Conservation (phyloP, 1,284 basidiomycete species). For the Microbotryum violaceum region DNA sequence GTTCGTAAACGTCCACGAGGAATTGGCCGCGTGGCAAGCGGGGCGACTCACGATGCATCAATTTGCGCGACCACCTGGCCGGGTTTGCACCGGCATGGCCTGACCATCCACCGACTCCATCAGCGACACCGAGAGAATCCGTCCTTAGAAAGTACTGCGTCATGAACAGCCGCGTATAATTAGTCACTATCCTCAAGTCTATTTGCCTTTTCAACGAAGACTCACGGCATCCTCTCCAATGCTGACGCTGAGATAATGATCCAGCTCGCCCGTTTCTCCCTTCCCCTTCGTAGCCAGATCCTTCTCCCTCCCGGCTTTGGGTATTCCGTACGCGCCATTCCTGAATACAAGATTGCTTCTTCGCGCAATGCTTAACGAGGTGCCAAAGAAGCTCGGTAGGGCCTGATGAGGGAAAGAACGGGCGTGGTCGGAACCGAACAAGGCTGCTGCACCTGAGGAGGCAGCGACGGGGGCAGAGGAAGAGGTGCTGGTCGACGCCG, state of each 20-base stretch:
- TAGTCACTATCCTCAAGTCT: slow-evolving; percentile 64
- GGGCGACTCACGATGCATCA: slow-evolving; percentile 61
- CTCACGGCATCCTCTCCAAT: slow-evolving; percentile 34
- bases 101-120: slow-evolving; percentile 82
- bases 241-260: slow-evolving; percentile 35
- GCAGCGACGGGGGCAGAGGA: slow-evolving; percentile 1
- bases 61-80: slow-evolving; percentile 69
- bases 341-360: slow-evolving; percentile 31
- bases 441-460: slow-evolving; percentile 5
- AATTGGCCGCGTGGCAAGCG: neutral
- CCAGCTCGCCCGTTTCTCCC: slow-evolving; percentile 25
- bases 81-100: slow-evolving; percentile 49
- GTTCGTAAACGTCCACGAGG: neutral
- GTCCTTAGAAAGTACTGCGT: slow-evolving; percentile 60
- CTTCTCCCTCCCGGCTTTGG: slow-evolving; percentile 34
- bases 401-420: slow-evolving; percentile 12
- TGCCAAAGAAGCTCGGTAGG: slow-evolving; percentile 24
- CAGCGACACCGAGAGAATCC: slow-evolving; percentile 78
- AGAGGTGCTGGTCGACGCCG: slow-evolving; percentile 5
- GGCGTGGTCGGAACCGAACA: slow-evolving; percentile 5
- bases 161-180: slow-evolving; percentile 51
- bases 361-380: slow-evolving; percentile 24
- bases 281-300: slow-evolving; percentile 14
- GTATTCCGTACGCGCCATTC: slow-evolving; percentile 45
- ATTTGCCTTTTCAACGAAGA: slow-evolving; percentile 35